Percentiles rank a stretch among this genome's conserved stretches.
Evolutionary conservation across 257 asterid species (phyloP).

Genomic region (Scutellaria galericulata): DNA sequence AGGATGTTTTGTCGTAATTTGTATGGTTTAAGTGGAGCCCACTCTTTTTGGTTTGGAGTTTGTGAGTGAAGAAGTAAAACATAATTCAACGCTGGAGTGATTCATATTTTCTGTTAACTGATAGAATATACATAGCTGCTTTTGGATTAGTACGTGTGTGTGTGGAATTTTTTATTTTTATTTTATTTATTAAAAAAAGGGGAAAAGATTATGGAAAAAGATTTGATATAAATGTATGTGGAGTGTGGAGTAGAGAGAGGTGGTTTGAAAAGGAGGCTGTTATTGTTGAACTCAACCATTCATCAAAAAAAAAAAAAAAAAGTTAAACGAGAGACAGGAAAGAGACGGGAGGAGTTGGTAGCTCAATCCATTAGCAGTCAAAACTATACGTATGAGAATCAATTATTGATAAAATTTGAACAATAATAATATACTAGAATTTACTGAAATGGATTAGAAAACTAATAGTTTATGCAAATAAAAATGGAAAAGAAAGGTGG

Average conservation of each 20-base stretch:
- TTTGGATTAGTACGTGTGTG: neutral
- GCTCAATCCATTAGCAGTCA: constrained; percentile 46
- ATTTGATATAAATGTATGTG: neutral
- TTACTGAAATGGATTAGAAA: no score
- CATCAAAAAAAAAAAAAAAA: neutral
- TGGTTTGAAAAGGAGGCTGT: constrained; percentile 5
- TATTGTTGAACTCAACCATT: constrained; percentile 7
- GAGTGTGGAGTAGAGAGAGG: constrained; percentile 13
- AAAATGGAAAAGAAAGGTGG: neutral
- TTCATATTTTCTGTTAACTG: neutral
- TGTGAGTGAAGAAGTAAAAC: constrained; percentile 13
- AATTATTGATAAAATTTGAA: neutral
- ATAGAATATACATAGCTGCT: no score
- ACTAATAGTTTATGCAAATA: no score
- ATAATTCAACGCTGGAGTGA: constrained; percentile 16
- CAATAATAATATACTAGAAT: no score
- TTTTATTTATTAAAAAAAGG: no score
- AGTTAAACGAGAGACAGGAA: no score
- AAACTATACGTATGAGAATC: neutral
- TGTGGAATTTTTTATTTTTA: no score
- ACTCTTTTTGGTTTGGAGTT: neutral
- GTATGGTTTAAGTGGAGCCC: no score
- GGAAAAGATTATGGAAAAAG: neutral
- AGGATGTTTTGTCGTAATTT: neutral
- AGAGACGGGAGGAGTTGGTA: constrained; percentile 39